These are phyloP conservation scores for Mrakia blollopis DNA, from an alignment of 768 basidiomycete species.

Conservation along the genomic window DNA sequence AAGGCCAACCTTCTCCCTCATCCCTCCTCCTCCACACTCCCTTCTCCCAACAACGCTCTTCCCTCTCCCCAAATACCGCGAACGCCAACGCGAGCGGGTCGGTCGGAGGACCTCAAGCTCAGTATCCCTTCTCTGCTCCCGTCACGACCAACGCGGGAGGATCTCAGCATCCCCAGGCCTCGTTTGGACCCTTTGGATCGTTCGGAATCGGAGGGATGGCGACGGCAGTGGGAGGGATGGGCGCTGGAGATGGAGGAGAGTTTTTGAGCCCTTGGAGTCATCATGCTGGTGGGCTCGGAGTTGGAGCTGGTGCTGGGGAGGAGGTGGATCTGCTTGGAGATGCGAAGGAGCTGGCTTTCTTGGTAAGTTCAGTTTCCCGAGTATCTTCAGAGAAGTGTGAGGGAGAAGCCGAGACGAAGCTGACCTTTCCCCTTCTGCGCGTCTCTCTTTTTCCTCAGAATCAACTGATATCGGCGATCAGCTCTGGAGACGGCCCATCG, in stretches of 20 bases:
- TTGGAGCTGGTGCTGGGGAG: neutral
- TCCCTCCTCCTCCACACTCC: neutral
- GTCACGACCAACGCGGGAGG: neutral
- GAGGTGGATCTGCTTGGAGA: constrained; percentile 23
- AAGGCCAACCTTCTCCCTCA: neutral
- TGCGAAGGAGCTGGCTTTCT: constrained; percentile 18
- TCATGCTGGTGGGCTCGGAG: constrained; percentile 7
- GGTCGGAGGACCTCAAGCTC: neutral
- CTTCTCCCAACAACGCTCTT: neutral
- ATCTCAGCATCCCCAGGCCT: neutral
- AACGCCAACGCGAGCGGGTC: neutral
- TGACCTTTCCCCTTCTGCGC: neutral
- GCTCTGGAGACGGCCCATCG: constrained; percentile 28
- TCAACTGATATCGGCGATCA: constrained; percentile 31
- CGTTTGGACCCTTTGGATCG: neutral
- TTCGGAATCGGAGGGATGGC: neutral
- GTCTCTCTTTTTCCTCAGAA: constrained; percentile 3
- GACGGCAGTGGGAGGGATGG: neutral
- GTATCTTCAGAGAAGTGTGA: neutral
- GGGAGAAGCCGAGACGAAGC: neutral
- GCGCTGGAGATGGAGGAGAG: neutral
- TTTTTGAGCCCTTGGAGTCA: constrained; percentile 7
- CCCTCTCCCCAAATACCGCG: neutral
- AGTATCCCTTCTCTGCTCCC: constrained; percentile 5
- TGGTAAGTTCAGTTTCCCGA: neutral